Base-by-base conservation (phyloP, 192 early-diverging fungal genomes). In the Chytriomyces hyalinus region DNA sequence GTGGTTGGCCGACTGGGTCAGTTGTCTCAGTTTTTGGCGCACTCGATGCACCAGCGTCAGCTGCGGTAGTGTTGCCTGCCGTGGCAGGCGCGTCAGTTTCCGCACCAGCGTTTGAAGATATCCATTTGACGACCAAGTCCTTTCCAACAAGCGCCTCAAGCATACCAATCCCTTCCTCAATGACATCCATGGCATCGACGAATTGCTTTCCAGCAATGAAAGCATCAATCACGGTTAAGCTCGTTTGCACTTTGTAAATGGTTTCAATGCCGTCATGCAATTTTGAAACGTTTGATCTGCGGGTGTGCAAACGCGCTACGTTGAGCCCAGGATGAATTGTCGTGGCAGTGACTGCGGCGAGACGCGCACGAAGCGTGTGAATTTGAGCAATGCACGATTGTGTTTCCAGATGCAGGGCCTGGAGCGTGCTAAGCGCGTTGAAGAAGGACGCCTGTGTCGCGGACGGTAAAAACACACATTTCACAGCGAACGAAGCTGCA, bases 381-480 rank as follows among this genome's bases (percentile, higher is more conserved):
- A 99, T 98, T 73, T 99, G 91, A 0, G 85, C 83, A 8, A 99
- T 92, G 77, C 97, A 98, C 13, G 91, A 86, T 59, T 94, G 84
- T 0, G 96, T 98, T 77, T 99, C 96, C 1, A 91, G 88, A 80
- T 99, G 94, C 50, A 99, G 83, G 11, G 92, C 92, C 81, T 98
- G 93, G 49, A 99, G 85, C 70, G 95, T 98, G 6, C 92, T 92
- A 9, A 99, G 83, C 0, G 98, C 97, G 44, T 93, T 91, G 80
- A 99, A 99, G 77, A 99, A 99, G 0, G 97, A 96, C 8, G 92
- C 89, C 68, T 70, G 50, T 57, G 36, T 5, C 53, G 53, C 53
- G 15, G 53, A 57, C 15, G 2, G 53, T 57, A 13, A 57, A n/a
- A 57, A 13, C 53, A 57, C 13, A 57, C 53, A 20, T 36, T 36